Conservation (phyloP, 1,284 basidiomycete species). For the Leccinum griseonigrum region DNA sequence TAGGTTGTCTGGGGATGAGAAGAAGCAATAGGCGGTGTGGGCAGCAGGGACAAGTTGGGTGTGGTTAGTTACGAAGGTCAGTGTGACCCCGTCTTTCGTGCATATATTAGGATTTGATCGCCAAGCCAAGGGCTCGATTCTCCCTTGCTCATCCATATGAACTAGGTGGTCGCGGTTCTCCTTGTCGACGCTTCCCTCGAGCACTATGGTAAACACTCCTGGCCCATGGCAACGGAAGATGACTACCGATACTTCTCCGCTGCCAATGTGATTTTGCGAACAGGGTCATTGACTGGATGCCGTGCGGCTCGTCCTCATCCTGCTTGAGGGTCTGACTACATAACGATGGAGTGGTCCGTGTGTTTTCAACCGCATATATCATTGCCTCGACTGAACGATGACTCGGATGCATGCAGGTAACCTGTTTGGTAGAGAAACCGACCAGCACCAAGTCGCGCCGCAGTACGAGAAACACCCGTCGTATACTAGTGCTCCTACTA, state of each 20-base stretch:
- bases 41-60: conserved; percentile 78
- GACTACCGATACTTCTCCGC: conserved; percentile 42
- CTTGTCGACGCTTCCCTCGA: conserved; percentile 40
- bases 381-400: not conserved
- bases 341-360: conserved; percentile 69
- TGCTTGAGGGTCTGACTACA: conserved; percentile 77
- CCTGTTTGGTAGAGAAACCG: conserved; percentile 74
- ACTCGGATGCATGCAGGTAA: conserved; percentile 45
- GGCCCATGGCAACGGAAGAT: conserved; percentile 22
- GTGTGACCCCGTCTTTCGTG: not conserved
- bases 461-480: conserved; percentile 70
- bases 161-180: conserved; percentile 88
- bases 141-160: conserved; percentile 67
- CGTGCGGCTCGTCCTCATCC: conserved; percentile 89
- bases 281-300: conserved; percentile 56
- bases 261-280: conserved; percentile 36
- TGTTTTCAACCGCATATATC: conserved; percentile 14
- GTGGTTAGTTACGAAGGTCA: conserved; percentile 91
- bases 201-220: conserved; percentile 42
- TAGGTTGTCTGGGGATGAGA: conserved; percentile 87
- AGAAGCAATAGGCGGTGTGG: conserved; percentile 90
- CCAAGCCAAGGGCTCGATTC: conserved; percentile 57
- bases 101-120: not conserved
- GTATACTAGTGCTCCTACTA: conserved; percentile 64
- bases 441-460: conserved; percentile 78